phyloP scores from a whole-genome alignment of 2,329 filamentous ascomycete species.

The Penicillium vulpinum region DNA sequence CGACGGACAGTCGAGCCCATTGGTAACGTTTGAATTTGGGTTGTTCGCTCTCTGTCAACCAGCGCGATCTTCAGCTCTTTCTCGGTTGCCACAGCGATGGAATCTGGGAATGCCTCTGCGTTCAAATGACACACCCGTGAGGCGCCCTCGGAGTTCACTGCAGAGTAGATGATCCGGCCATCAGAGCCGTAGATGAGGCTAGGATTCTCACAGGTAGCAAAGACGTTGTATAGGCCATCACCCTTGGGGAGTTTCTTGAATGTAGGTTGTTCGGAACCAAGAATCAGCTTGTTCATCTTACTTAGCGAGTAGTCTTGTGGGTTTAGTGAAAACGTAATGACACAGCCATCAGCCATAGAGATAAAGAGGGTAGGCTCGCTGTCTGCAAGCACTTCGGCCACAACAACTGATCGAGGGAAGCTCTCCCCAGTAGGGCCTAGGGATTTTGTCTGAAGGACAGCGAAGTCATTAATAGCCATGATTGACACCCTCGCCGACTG shows the following conservation, averaged over 20 bases:
- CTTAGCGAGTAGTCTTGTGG: constrained; percentile 62
- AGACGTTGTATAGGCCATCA: constrained; percentile 71
- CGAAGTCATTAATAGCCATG: constrained; percentile 66
- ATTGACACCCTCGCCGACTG: constrained; percentile 76
- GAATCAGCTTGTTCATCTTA: constrained; percentile 74
- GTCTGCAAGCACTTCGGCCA: constrained; percentile 70
- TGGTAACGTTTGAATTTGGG: constrained; percentile 78
- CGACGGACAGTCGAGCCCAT: constrained; percentile 82
- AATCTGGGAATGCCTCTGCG: constrained; percentile 73
- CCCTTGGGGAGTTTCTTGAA: constrained; percentile 74
- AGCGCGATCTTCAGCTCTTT: constrained; percentile 74
- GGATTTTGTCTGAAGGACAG: constrained; percentile 64
- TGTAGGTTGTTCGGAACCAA: constrained; percentile 81
- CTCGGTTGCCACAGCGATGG: constrained; percentile 77
- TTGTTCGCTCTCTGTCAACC: constrained; percentile 81
- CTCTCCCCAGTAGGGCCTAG: constrained; percentile 68
- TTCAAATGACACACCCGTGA: constrained; percentile 81
- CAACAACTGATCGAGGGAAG: constrained; percentile 76
- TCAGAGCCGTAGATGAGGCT: constrained; percentile 90
- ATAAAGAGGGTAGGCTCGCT: constrained; percentile 78
- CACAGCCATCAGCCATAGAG: constrained; percentile 87
- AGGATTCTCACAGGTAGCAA: constrained; percentile 91
- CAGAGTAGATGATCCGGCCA: constrained; percentile 85
- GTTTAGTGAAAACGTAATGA: constrained; percentile 78
- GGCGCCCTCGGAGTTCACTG: constrained; percentile 85